phyloP scores from a whole-genome alignment of 2,329 filamentous ascomycete genomes.

The Dothistroma pini region DNA sequence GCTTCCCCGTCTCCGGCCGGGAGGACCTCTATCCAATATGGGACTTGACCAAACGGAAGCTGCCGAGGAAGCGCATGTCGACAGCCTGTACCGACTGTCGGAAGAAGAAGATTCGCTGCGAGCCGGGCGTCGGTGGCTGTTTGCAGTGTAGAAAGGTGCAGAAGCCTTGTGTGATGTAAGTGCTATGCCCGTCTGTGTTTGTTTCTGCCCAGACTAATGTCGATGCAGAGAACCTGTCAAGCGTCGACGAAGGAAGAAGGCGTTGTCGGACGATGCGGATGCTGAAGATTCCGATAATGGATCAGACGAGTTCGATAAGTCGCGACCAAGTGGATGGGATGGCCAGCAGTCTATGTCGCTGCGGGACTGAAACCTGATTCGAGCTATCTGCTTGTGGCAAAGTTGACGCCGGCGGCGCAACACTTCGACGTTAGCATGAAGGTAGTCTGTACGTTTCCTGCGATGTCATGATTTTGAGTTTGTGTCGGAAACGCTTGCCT shows the following conservation, averaged over 20 bases:
- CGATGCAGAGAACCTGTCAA: slow-evolving; percentile 3
- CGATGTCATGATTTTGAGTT: background rate
- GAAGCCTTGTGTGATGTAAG: slow-evolving; percentile 4
- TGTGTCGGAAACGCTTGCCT: background rate
- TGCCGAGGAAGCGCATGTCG: slow-evolving; percentile 7
- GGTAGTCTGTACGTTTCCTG: background rate
- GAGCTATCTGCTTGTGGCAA: background rate
- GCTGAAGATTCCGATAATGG: background rate
- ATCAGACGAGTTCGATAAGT: background rate
- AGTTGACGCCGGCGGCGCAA: background rate
- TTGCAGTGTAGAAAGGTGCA: slow-evolving; percentile 3
- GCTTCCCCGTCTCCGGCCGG: background rate
- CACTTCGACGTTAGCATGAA: background rate
- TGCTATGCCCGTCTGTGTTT: background rate
- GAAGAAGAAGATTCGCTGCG: slow-evolving; percentile 8
- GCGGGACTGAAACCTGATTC: background rate
- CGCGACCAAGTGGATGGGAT: background rate
- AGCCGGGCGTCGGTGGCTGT: slow-evolving; percentile 4
- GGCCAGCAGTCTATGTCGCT: background rate
- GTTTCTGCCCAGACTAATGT: background rate
- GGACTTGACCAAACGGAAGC: slow-evolving; percentile 5
- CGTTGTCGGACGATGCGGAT: background rate
- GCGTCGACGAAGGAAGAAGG: slow-evolving; percentile 1
- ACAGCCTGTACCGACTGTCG: slow-evolving; percentile 6
- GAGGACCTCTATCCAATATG: slow-evolving; percentile 2